Percentiles rank a stretch among this genome's conserved stretches.
Evolutionary conservation across 176 grass and related monocot genomes (phyloP).

Genomic region (Zoysia pacifica): DNA sequence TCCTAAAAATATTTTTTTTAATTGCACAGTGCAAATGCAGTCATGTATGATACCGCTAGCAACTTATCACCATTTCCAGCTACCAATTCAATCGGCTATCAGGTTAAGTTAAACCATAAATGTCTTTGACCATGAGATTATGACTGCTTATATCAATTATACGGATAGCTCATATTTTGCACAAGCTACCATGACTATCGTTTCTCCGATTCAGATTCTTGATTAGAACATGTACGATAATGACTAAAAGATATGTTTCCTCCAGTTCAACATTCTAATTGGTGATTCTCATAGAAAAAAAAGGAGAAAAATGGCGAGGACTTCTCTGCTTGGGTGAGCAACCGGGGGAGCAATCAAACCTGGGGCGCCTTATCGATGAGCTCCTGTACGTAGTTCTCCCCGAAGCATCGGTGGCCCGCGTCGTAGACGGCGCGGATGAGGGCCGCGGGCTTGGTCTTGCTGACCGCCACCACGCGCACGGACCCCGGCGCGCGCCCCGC

Average conservation of each 20-base stretch:
- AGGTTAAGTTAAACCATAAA: neutral
- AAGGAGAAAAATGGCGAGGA: neutral
- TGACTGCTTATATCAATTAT: neutral
- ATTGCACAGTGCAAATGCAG: no score
- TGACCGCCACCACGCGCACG: slow-evolving; percentile 76
- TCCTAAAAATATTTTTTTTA: neutral
- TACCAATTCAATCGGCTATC: neutral
- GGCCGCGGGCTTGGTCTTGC: slow-evolving; percentile 80
- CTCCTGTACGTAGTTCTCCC: slow-evolving; percentile 96
- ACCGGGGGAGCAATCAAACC: slow-evolving; percentile 33
- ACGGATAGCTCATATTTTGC: neutral
- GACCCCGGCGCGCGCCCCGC: slow-evolving; percentile 47
- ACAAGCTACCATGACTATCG: neutral
- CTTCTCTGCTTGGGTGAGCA: neutral
- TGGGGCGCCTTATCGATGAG: slow-evolving; percentile 89
- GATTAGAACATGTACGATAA: neutral
- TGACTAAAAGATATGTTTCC: neutral
- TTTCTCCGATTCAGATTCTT: neutral
- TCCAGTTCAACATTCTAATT: neutral
- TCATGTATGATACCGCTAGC: neutral
- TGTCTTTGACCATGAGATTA: neutral
- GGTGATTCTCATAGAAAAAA: neutral
- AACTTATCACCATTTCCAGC: neutral
- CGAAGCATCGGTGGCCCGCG: slow-evolving; percentile 80
- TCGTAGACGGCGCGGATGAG: slow-evolving; percentile 73